A percentile compares a stretch with the other conserved stretches of the same genome.
phyloP scores from a whole-genome alignment of 2,329 filamentous ascomycete genomes.

The Microsporum audouinii region DNA sequence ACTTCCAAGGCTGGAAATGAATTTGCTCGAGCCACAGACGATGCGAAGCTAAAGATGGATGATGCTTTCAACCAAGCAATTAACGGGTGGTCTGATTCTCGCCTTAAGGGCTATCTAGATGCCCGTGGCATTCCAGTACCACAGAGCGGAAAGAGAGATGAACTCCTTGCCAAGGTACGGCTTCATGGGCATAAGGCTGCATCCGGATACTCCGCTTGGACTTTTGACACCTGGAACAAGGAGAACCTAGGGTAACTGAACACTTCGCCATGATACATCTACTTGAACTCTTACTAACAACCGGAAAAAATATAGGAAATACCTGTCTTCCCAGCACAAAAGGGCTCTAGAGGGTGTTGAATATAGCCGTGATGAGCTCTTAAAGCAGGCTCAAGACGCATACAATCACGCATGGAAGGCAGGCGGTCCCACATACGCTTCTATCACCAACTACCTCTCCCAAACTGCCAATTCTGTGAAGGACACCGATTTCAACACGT shows the following conservation, averaged over 20 bases:
- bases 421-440: constrained; percentile 43
- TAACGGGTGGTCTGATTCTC: constrained; percentile 59
- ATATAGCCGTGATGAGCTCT: constrained; percentile 60
- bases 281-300: background rate
- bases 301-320: constrained; percentile 30
- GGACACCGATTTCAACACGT: constrained; percentile 56
- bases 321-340: constrained; percentile 37
- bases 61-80: constrained; percentile 56
- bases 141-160: constrained; percentile 57
- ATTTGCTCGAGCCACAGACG: constrained; percentile 63
- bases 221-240: constrained; percentile 63
- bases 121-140: constrained; percentile 65
- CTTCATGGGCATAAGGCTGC: constrained; percentile 60
- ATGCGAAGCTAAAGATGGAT: constrained; percentile 49
- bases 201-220: constrained; percentile 60
- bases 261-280: background rate
- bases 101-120: constrained; percentile 67
- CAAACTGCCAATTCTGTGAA: constrained; percentile 56
- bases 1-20: constrained; percentile 65
- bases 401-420: constrained; percentile 39
- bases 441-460: constrained; percentile 59
- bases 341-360: constrained; percentile 52
- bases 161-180: constrained; percentile 63
- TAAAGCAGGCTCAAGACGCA: constrained; percentile 43
- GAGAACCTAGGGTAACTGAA: constrained; percentile 51